Percentiles rank a stretch among this genome's conserved stretches.
Evolutionary conservation across 192 early-diverging fungal species (phyloP).

Genomic region (Oehlia diaphana): DNA sequence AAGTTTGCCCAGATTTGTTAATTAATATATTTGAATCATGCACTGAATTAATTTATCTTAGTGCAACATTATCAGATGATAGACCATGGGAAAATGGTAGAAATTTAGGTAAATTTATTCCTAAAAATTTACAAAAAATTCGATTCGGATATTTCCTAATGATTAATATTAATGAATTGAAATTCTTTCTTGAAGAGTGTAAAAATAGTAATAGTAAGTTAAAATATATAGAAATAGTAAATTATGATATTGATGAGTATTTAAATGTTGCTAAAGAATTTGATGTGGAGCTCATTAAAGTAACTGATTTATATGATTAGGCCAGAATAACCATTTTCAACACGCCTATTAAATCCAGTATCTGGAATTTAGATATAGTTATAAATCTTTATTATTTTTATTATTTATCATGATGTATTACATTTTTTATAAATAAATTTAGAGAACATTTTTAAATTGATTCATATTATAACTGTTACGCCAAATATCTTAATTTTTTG

Average conservation of each 20-base stretch:
- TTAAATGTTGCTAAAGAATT: neutral
- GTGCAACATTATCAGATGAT: neutral
- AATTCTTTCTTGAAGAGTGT: neutral
- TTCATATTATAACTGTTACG: too few relatives aligned
- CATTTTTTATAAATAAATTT: too few relatives aligned
- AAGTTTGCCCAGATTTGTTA: neutral
- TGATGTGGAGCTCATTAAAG: neutral
- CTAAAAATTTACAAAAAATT: neutral
- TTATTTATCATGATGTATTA: too few relatives aligned
- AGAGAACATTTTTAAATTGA: too few relatives aligned
- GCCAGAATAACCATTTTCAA: too few relatives aligned
- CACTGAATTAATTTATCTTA: neutral
- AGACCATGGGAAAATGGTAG: neutral
- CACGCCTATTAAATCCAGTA: too few relatives aligned
- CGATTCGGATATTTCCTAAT: neutral
- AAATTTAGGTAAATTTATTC: neutral
- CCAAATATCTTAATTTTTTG: too few relatives aligned
- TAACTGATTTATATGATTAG: too few relatives aligned
- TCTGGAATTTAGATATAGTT: too few relatives aligned
- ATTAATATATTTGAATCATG: neutral
- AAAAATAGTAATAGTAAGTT: neutral
- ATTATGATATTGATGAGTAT: neutral
- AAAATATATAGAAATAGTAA: neutral
- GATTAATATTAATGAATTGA: neutral
- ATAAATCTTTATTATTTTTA: too few relatives aligned